Percentiles rank a stretch among this genome's conserved stretches.
Evolutionary conservation across 345 rosid genomes (phyloP).

Genomic region (Pistacia integerrima): DNA sequence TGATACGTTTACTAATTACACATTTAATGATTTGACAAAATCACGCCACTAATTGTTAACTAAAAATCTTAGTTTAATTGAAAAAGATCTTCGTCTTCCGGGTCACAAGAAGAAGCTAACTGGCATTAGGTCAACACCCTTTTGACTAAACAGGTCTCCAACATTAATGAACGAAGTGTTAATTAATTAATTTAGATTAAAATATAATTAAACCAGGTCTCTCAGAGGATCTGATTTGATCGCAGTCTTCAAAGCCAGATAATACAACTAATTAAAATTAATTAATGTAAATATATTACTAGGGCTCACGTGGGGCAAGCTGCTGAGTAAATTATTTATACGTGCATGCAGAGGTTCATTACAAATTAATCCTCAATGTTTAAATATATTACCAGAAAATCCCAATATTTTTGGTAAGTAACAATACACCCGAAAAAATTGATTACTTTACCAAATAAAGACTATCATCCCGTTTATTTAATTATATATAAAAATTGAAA

Average conservation of each 20-base stretch:
- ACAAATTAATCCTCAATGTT: no score
- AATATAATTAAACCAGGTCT: no score
- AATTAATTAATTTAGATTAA: no score
- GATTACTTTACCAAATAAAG: no score
- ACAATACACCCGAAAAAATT: no score
- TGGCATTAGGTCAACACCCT: neutral
- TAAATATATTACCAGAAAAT: no score
- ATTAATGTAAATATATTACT: neutral
- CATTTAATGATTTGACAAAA: neutral
- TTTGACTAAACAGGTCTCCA: no score
- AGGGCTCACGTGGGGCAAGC: constrained; percentile 30
- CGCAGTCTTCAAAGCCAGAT: neutral
- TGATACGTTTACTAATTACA: neutral
- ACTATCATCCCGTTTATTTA: no score
- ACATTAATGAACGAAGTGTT: no score
- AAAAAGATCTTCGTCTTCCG: neutral
- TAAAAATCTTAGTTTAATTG: neutral
- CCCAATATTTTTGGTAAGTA: no score
- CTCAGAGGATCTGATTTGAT: constrained; percentile 8
- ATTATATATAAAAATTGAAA: no score
- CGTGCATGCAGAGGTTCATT: constrained; percentile 9
- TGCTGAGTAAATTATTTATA: neutral
- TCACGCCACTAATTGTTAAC: no score
- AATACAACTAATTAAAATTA: neutral
- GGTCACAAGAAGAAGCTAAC: neutral